Base-by-base conservation (phyloP, 1,284 basidiomycete genomes). In the Ustilago esculenta region DNA sequence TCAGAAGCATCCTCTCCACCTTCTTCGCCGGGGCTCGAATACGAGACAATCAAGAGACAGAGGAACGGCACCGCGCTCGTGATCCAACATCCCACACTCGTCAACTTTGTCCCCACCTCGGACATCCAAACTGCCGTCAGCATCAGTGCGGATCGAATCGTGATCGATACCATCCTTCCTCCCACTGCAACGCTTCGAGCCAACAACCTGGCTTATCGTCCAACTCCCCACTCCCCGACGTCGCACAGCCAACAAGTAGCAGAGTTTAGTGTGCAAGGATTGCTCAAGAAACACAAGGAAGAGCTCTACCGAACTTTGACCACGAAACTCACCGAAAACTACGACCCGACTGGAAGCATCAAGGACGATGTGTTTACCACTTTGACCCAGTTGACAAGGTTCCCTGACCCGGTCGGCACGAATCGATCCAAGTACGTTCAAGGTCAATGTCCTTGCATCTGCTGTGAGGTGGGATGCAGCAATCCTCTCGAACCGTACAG, bases 111-210 rank as follows among this genome's bases (percentile, higher is more conserved):
- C 14, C 74, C 72, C 15, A 76, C 72, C 2, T 32, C 51, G 6
- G 49, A 72, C 30, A 53, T 72, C 18, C 74, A 76, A 29, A 76
- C 72, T 8, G 55, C 68, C 17, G 67, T 76, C 17, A 69, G 72
- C 32, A 45, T 66, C 17, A 55, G 48, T 2, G 57, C 43, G 10
- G 74, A 73, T 32, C 43, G 70, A 3, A 53, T 73, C 23, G 52
- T 76, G 29, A 74, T 76, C 24, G 74, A 76, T 39, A 76, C 68
- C 11, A 69, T 73, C 39, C 48, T 72, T 14, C 74, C 74, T 0
- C 74, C 74, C 2, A 69, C 65, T 3, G 58, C 65, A 0, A 50
- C 43, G 2, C 34, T 53, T 7, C 45, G 50, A 12, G 17, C 45
- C 1, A n/a, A 12, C 14, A 17, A 45, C 17, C 12, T 17, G 2